Base-by-base conservation (phyloP, 495 filamentous ascomycete species). In the Parathielavia hyrcaniae region DNA sequence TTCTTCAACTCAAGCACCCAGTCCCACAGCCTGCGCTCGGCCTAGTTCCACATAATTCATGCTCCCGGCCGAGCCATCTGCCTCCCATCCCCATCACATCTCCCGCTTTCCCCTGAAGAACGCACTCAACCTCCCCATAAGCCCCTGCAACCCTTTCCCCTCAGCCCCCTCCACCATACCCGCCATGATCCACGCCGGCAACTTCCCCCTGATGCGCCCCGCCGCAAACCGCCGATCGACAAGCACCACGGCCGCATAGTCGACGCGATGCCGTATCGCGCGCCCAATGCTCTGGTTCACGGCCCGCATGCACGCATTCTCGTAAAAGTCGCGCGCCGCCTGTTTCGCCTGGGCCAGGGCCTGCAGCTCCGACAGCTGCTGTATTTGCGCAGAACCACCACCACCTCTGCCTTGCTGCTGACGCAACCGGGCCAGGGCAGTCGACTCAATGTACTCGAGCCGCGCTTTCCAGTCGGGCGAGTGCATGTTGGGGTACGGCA, bases 211-310 rank as follows among this genome's bases (percentile, higher is more conserved):
- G 53, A 96, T 88, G 47, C 85, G 76, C 14, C 83, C 73, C 32
- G 72, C 80, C 30, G 75, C 77, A 73, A 91, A 98, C 52, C 93
- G 75, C 60, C 79, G 77, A 63, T 98, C 93, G 32, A 96, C 73
- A 63, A 98, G 78, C 39, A 96, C 71, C 50, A 98, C 97, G 17
- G 86, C 84, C 1, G 95, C 95, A 72, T 95, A 97, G 63, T 98
- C 93, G 39, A 80, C 80, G 14, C 79, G 81, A 71, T 98, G 93
- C 38, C 93, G 77, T 61, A 98, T 96, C 1, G 91, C 93, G 58
- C 93, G 78, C 4, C 93, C 93, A 61, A 98, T 89, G 64, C 88
- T 90, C 75, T 98, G 93, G 69, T 98, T 98, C 41, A 98, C 95
- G 14, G 92, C 90, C 43, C 93, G 79, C 90, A 98, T 96, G 71